A percentile compares a stretch with the other conserved stretches of the same genome.
phyloP scores from a whole-genome alignment of 495 filamentous ascomycete species.

The Hypoxylon rickii region DNA sequence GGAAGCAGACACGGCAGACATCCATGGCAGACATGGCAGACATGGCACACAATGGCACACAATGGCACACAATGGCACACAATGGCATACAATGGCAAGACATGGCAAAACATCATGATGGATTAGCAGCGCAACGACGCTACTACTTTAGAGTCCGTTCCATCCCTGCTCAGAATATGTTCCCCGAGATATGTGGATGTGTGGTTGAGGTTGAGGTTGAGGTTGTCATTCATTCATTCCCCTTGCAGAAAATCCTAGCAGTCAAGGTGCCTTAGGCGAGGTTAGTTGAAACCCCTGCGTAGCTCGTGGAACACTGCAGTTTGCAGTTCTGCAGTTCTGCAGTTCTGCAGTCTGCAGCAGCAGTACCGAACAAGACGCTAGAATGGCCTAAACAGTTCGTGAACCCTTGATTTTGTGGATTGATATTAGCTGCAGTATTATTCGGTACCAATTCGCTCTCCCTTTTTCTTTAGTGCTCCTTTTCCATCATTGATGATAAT shows the following conservation, averaged over 20 bases:
- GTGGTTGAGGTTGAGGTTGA: conserved; percentile 5
- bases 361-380: background rate
- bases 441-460: no score
- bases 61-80: no score
- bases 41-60: no score
- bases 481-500: no score
- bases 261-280: no score
- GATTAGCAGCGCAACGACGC: background rate
- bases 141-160: conserved; percentile 32
- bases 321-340: conserved; percentile 6
- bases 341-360: background rate
- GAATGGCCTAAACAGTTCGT: no score
- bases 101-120: no score
- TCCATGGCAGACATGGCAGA: no score
- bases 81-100: no score
- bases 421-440: no score
- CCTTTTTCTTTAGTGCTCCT: no score
- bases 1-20: background rate
- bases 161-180: conserved; percentile 25
- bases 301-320: conserved; percentile 11
- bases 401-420: no score
- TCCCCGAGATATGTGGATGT: conserved; percentile 14
- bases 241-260: conserved; percentile 25
- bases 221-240: conserved; percentile 5
- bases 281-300: conserved; percentile 13